Percentiles rank a stretch among this genome's conserved stretches.
Conservation (phyloP, 345 rosid genomes). For the Citrus medica region DNA sequence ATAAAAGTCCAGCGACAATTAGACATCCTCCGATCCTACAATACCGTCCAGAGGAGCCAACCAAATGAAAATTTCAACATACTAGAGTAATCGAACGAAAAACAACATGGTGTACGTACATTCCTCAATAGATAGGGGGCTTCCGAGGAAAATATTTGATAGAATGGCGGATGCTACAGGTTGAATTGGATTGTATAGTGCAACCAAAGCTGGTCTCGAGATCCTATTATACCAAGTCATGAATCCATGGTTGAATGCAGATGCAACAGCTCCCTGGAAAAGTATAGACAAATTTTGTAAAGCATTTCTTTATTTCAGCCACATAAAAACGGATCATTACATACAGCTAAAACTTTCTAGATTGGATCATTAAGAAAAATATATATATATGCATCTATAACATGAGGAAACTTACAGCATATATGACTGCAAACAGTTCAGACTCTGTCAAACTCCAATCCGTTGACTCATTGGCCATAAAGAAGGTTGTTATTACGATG, state of each 20-base stretch:
- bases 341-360: neutral
- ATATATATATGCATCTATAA: neutral
- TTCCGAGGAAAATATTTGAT: no score
- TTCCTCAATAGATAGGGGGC: no score
- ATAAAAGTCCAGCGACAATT: constrained; percentile 70
- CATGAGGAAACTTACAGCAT: constrained; percentile 66
- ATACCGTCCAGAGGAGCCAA: constrained; percentile 33
- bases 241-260: constrained; percentile 11
- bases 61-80: no score
- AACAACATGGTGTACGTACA: constrained; percentile 22
- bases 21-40: constrained; percentile 58
- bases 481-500: constrained; percentile 68
- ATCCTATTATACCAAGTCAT: no score
- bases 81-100: no score
- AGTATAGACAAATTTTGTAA: neutral
- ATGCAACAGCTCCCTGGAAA: constrained; percentile 75
- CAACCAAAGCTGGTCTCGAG: neutral
- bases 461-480: constrained; percentile 56
- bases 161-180: constrained; percentile 45
- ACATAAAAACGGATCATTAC: neutral
- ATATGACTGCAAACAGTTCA: constrained; percentile 74
- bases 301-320: neutral
- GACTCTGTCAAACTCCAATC: constrained; percentile 82
- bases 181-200: constrained; percentile 18
- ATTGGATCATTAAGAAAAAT: neutral